Base-by-base conservation (phyloP, 768 basidiomycete species). In the Fistulinella prunicolor region DNA sequence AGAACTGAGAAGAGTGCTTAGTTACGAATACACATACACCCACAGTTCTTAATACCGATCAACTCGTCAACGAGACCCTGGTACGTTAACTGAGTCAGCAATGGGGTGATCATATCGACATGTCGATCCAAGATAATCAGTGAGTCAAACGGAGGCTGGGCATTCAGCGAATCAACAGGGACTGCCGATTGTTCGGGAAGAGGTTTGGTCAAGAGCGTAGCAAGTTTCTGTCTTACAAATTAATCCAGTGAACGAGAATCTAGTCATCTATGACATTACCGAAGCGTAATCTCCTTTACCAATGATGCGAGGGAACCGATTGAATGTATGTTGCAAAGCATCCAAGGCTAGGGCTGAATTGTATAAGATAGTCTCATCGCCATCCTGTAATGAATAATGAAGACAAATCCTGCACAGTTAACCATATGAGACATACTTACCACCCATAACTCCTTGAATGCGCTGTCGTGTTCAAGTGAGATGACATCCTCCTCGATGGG, bases 61-160 rank as follows among this genome's bases (percentile, higher is more conserved):
- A 92, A 70, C 65, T 99, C 96, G 61, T 98, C 96, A 28, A 97
- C 76, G 40, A 99, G 83, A 17, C 96, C 96, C 64, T 98, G 88
- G 57, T 98, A 98, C 0, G 96, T 99, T 47, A 98, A 73, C 60
- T 98, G 94, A 3, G 96, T 98, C 38, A 95, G 79, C 42, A 98
- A 73, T 1, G 96, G 93, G 0, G 96, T 96, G 50, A 98, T 83
- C 88, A 97, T 89, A 61, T 99, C 96, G 9, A 89, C 83, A 28
- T 84, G 82, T 40, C 96, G 83, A 65, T 99, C 96, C 48, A 99
- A 58, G 30, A 98, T 75, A 55, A 99, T 85, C 50, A 98, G 70
- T 13, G 83, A 85, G 63, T 99, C 96, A 45, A 98, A 77, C 42
- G 75, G 80, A 14, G 80, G 80, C 3, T 81, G 79, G 9, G 74